Base-by-base conservation (phyloP, 495 filamentous ascomycete species). In the Aspergillus leporis region DNA sequence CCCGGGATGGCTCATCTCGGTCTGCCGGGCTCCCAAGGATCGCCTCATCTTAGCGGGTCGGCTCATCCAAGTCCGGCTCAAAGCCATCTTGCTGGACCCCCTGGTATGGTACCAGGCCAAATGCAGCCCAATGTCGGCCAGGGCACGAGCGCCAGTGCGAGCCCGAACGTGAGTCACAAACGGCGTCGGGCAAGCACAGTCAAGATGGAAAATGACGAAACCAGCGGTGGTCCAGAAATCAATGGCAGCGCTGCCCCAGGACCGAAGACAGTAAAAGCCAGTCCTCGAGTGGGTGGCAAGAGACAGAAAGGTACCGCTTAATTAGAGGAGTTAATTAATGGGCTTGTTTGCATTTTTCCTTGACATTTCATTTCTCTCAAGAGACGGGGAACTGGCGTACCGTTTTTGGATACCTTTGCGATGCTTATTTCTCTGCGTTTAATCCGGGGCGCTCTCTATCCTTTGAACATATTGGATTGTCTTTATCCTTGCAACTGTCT, bases 141-240 rank as follows among this genome's bases (percentile, higher is more conserved):
- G 60, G 88, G 82, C 0, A 85, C 85, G 3, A 93, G 89, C 63
- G 88, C 90, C 7, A 95, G 90, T 67, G 93, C 92, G 4, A 95
- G 91, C 53, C 92, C 92, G 10, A 89, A 87, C 55, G 85, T 87
- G 32, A 86, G 81, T 48, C 89, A 87, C 67, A 93, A 94, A 74
- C 85, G 91, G 58, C 81, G 92, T 56, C 78, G 91, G 41, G 78
- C 87, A 10, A 92, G 90, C 58, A 84, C 84, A 4, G 88, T 93
- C 51, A 94, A 95, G 76, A 76, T 80, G 36, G 91, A 93, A 57
- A 83, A 78, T 18, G 90, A 93, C 18, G 84, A 84, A 28, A 6
- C 25, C 21, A 76, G 68, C 52, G 70, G 62, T 50, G 71, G 68
- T 5, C 69, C 75, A 4, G 80, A 80, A 38, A 66, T 81, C 30